Base-by-base conservation (phyloP, 192 early-diverging fungal species). In the Jimgerdemannia lactiflua region DNA sequence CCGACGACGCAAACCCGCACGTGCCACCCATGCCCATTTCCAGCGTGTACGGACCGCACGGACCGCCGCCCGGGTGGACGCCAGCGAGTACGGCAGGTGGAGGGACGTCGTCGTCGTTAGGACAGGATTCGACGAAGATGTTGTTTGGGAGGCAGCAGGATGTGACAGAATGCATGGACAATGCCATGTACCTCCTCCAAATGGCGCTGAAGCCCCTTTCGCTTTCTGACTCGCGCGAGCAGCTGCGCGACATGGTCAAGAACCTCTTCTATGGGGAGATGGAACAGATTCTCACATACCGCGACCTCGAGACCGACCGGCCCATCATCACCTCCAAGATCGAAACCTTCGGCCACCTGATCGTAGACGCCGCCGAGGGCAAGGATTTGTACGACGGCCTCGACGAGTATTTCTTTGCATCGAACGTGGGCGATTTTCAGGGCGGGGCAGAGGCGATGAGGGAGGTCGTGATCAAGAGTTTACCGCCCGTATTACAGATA, bases 131-230 rank as follows among this genome's bases (percentile, higher is more conserved):
- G 7, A 73, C 72, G 10, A 76, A 71, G 3, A 85, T 85, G 77
- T 69, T 81, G 73, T 83, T 88, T 78, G 83, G 83, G 8, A 84
- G 85, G 41, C 92, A 93, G 74, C 93, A 94, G 70, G 93, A 94
- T 78, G 90, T 94, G 0, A 88, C 90, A 86, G 93, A 94, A 75
- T 92, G 91, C 71, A 91, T 94, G 88, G 86, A 82, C 3, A 90
- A 90, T 71, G 85, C 89, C 14, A 90, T 93, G 74, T 80, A 84
- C 4, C 78, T 90, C 9, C 75, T 94, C 3, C 86, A 86, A 20
- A 87, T 87, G 18, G 92, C 91, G 0, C 80, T 94, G 66, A 81
- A 84, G 41, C 81, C 84, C 2, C 39, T 78, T 11, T 3, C 72
- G 39, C 59, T 70, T 11, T 72, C 83, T 64, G 49, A 70, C 17